These are phyloP conservation scores for Prunella vulgaris DNA, from an alignment of 257 asterid species.

Conservation along the genomic window DNA sequence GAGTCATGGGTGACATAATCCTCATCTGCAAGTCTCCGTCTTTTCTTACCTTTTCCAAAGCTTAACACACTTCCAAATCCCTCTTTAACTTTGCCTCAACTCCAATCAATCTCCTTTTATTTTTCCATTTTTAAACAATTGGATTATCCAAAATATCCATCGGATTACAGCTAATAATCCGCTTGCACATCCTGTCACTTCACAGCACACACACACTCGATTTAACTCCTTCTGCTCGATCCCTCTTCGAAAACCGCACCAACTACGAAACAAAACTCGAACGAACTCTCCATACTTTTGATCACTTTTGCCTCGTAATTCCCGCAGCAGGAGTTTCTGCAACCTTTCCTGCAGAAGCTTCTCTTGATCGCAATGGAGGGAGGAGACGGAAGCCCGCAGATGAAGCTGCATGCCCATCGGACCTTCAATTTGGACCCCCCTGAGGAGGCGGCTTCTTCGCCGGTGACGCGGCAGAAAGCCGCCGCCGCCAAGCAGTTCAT, in stretches of 20 bases:
- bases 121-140: not conserved
- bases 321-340: not conserved
- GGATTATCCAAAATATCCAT: conserved; percentile 13
- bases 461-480: conserved; percentile 89
- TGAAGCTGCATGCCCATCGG: conserved; percentile 41
- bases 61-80: not conserved
- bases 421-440: conserved; percentile 46
- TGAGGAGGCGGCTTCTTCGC: conserved; percentile 77
- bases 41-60: not conserved
- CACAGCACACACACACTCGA: conserved; percentile 8
- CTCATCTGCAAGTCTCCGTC: not conserved
- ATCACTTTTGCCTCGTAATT: too few species aligned
- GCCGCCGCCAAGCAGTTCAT: conserved; percentile 94
- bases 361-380: conserved; percentile 64
- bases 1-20: not conserved
- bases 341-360: conserved; percentile 13
- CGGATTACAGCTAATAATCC: conserved; percentile 31
- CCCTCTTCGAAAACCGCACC: conserved; percentile 27
- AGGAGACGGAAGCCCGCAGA: conserved; percentile 46
- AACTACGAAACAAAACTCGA: not conserved
- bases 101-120: conserved; percentile 10
- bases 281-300: conserved; percentile 3
- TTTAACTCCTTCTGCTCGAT: not conserved
- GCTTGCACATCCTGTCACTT: conserved; percentile 29
- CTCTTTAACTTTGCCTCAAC: conserved; percentile 13